Base-by-base conservation (phyloP, 208 protist species). In the Leishmania tropica region DNA sequence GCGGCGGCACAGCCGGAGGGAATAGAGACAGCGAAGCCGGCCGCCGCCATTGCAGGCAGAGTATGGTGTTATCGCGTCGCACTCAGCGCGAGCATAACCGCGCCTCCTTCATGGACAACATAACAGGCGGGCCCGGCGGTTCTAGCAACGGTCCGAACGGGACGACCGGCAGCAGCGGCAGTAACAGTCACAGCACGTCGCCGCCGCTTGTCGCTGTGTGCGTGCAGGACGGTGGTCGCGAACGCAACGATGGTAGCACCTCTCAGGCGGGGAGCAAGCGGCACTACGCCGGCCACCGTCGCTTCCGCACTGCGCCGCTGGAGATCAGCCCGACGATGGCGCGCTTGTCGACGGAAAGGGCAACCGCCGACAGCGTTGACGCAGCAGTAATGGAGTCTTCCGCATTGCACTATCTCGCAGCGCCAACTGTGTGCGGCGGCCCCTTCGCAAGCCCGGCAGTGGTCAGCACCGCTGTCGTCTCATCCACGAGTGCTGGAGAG, bases 271-370 rank as follows among this genome's bases (percentile, higher is more conserved):
- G n/a, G 35, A 71, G 47, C 54, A 47, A 54, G 19, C 37, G 60
- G 37, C 56, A 53, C 45, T 35, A 68, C 15, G 17, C 42, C 10
- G n/a, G 19, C 13, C 19, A 53, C 13, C 75, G 58, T 31, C 83
- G 35, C 5, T 62, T 78, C 56, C 65, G 62, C 62, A 76, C 75
- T 6, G 74, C 78, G 31, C 83, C 65, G 11, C 78, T 81, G n/a
- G 74, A 82, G 51, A 2, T 37, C 48, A 82, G 60, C 79, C 74
- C 71, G 3, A 76, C 47, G 42, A 47, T 73, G 65, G 53, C 31
- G 47, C 31, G n/a, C 51, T 35, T 31, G 51, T 28, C 15, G 37
- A 42, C 81, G 73, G 75, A 35, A 45, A 56, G 31, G 37, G 6
- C 1, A 67, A 56, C 17, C 48, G 62, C 65, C 19, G 28, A n/a